Evolutionary conservation across 805 yeast species (phyloP).

Genomic region (Lipomyces spencermartinsiae): DNA sequence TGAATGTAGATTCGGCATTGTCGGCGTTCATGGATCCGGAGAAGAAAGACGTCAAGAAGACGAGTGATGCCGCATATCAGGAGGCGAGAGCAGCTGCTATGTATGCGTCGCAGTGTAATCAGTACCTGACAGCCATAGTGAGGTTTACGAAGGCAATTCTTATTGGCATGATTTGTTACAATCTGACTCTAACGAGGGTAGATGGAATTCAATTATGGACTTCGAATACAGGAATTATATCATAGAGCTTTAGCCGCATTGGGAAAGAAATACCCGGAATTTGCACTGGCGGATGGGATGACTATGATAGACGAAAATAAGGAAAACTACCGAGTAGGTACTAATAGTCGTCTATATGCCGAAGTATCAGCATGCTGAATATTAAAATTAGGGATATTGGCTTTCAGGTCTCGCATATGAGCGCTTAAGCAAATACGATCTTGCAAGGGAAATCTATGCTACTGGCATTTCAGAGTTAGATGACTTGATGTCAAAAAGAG

Average conservation of each 20-base stretch:
- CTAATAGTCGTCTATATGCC: neutral
- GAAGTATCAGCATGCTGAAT: neutral
- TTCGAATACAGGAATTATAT: slow-evolving; percentile 22
- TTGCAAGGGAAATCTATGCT: slow-evolving; percentile 20
- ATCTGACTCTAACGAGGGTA: neutral
- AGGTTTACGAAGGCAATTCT: slow-evolving; percentile 23
- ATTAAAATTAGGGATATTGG: slow-evolving; percentile 21
- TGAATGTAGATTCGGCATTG: neutral
- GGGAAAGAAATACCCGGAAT: slow-evolving; percentile 22
- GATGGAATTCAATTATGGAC: slow-evolving; percentile 30
- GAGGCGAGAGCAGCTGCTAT: slow-evolving; percentile 26
- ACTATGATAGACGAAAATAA: slow-evolving; percentile 19
- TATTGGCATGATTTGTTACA: neutral
- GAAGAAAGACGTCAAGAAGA: neutral
- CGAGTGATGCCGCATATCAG: slow-evolving; percentile 14
- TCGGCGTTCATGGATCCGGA: neutral
- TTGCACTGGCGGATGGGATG: slow-evolving; percentile 27
- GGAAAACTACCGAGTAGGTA: slow-evolving; percentile 22
- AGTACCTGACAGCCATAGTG: slow-evolving; percentile 27
- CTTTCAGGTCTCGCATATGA: slow-evolving; percentile 25
- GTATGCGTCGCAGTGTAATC: slow-evolving; percentile 29
- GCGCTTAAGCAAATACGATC: slow-evolving; percentile 3
- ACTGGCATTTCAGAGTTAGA: slow-evolving; percentile 18
- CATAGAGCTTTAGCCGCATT: slow-evolving; percentile 27
- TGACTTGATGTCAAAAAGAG: slow-evolving; percentile 12